Conservation (phyloP, 2,329 filamentous ascomycete species). For the Claviceps sp. region DNA sequence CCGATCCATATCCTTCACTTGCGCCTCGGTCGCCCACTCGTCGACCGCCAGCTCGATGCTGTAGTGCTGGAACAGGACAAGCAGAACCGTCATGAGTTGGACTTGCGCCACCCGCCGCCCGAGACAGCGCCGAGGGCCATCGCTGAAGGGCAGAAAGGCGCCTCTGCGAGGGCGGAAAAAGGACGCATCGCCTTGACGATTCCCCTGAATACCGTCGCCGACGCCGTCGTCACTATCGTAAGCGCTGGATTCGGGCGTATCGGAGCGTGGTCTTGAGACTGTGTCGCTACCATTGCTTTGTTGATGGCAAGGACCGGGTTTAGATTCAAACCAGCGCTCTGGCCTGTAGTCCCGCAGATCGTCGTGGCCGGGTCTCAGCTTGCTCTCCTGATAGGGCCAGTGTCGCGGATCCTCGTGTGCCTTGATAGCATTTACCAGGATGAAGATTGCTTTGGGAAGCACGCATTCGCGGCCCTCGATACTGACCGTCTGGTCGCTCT, state of each 20-base stretch:
- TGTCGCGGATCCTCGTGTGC: slow-evolving; percentile 57
- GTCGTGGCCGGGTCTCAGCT: slow-evolving; percentile 25
- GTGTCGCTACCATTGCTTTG: neutral
- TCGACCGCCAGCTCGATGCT: slow-evolving; percentile 59
- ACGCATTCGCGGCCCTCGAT: slow-evolving; percentile 44
- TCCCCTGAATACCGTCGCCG: slow-evolving; percentile 24
- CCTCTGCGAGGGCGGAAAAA: slow-evolving; percentile 48
- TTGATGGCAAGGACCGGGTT: slow-evolving; percentile 8
- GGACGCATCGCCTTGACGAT: slow-evolving; percentile 38
- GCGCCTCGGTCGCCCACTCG: slow-evolving; percentile 38
- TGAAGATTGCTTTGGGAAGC: slow-evolving; percentile 40
- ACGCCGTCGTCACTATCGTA: slow-evolving; percentile 29
- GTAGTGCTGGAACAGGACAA: slow-evolving; percentile 43
- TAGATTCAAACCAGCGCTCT: slow-evolving; percentile 52
- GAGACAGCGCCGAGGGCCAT: slow-evolving; percentile 43
- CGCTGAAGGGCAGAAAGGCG: slow-evolving; percentile 44
- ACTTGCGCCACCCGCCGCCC: slow-evolving; percentile 46
- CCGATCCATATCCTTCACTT: slow-evolving; percentile 36
- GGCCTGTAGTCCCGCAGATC: slow-evolving; percentile 59
- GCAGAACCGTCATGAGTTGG: slow-evolving; percentile 41
- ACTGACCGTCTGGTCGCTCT: slow-evolving; percentile 40
- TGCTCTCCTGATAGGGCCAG: slow-evolving; percentile 46
- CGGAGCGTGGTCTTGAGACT: neutral
- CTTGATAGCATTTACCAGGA: slow-evolving; percentile 42
- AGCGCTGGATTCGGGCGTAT: slow-evolving; percentile 9